Evolutionary conservation across 768 basidiomycete species (phyloP), one percentile per base, ranked within the genome.

Genomic region (Galerina marginata): DNA sequence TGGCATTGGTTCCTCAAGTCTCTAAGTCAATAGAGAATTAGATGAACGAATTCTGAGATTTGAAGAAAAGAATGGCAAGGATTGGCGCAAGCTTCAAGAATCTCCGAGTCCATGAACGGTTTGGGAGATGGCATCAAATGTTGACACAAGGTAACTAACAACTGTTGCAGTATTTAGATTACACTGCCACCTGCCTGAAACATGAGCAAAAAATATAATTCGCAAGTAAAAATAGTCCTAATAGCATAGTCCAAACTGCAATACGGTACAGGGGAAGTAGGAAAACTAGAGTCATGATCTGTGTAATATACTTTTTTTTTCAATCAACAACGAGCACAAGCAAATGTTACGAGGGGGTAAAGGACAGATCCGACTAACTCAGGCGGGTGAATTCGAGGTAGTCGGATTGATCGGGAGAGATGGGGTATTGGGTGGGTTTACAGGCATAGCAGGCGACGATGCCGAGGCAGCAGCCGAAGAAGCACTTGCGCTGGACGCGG

Each of bases 1-100:
- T 38, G 77, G 72, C 81, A 83, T 82, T 40, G 60, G 20, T 53
- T 42, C 5, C 29, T 33, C 5, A 33, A 33, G 29, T 4, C 29
- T 33, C 29, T 33, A 33, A 33, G 29, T 7, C 29, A 33, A 33
- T 33, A 37, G 12, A 14, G 15, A 29, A 23, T 15, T 20, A 7
- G 23, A n/a, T 44, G 54, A 37, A 36, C 16, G 29, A 33, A 33
- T 15, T 42, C 50, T 36, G 26, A 20, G 20, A 9, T 39, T 14
- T 40, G 38, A 6, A 40, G 37, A 25, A 40, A 48, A 7, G 29
- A 33, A 7, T 33, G 45, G 16, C 39, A 23, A 48, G 37, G 38
- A 26, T 33, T 23, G 38, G 38, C 38, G 33, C 36, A 26, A 12
- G 39, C 39, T 39, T 36, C 39, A 23, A 4, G 36, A 33, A 33